Conservation (phyloP, 1,284 basidiomycete genomes). For the Vanrija pseudolonga region DNA sequence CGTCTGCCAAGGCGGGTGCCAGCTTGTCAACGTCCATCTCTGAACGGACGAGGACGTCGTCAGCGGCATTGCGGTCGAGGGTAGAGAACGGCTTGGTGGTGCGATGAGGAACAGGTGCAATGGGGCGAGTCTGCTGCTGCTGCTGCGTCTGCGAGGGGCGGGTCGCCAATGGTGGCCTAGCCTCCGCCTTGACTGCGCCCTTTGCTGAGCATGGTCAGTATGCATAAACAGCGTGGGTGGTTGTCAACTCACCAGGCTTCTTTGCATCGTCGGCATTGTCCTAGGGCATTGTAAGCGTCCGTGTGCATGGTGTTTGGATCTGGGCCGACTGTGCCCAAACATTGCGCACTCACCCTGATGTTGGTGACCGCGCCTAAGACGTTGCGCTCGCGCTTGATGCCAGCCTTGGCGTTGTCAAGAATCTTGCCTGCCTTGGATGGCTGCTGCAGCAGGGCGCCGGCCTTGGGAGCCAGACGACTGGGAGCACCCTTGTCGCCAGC, state of each 20-base stretch:
- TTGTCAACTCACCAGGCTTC: conserved; percentile 30
- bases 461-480: conserved; percentile 30
- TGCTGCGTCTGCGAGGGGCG: conserved; percentile 17
- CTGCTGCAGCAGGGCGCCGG: conserved; percentile 4
- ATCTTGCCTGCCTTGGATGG: not conserved
- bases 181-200: conserved; percentile 20
- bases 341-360: conserved; percentile 14
- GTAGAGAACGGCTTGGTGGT: conserved; percentile 20
- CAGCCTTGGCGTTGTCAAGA: conserved; percentile 27
- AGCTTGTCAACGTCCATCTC: conserved; percentile 41
- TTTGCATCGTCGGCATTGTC: conserved; percentile 28
- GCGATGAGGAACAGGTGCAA: conserved; percentile 39
- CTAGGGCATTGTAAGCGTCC: conserved; percentile 16
- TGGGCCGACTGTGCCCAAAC: not conserved
- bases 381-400: conserved; percentile 42
- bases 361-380: conserved; percentile 41
- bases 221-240: not conserved
- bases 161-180: conserved; percentile 34
- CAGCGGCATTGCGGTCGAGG: conserved; percentile 12
- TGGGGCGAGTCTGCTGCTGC: conserved; percentile 25
- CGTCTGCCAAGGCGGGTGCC: conserved; percentile 16
- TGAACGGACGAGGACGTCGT: conserved; percentile 13
- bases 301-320: not conserved
- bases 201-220: conserved; percentile 20
- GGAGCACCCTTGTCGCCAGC: conserved; percentile 27